phyloP scores from a whole-genome alignment of 1,284 basidiomycete species.

The Hypsizygus ulmarius region DNA sequence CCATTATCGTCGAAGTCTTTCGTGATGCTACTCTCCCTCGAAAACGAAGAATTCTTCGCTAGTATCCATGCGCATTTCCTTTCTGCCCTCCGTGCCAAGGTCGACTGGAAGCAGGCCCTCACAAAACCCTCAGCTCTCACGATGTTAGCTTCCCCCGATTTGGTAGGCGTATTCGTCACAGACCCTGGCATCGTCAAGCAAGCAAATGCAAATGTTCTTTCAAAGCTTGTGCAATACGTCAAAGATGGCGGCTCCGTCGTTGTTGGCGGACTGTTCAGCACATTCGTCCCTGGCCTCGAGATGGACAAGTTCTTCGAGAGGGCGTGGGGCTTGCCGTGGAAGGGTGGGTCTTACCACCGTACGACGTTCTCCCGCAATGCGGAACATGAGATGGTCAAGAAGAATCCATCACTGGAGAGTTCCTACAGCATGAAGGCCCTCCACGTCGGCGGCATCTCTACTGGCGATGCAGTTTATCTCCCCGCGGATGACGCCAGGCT shows the following conservation, averaged over 20 bases:
- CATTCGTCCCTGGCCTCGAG: conserved; percentile 14
- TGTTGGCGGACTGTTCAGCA: conserved; percentile 27
- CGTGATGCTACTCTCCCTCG: conserved; percentile 20
- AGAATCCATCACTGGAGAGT: conserved; percentile 10
- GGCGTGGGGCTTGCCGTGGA: conserved; percentile 29
- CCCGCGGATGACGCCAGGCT: conserved; percentile 13
- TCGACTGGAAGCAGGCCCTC: conserved; percentile 11
- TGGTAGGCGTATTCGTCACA: conserved; percentile 27
- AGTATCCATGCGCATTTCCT: conserved; percentile 14
- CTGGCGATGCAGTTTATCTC: conserved; percentile 15
- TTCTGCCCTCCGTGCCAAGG: conserved; percentile 12
- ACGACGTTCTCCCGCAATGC: conserved; percentile 15
- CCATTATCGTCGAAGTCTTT: conserved; percentile 3
- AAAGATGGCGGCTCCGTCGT: conserved; percentile 32
- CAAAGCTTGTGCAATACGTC: conserved; percentile 29
- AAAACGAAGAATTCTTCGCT: conserved; percentile 15
- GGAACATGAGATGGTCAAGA: conserved; percentile 6
- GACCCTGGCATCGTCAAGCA: conserved; percentile 18
- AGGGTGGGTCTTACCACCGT: conserved; percentile 16
- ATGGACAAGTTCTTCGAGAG: conserved; percentile 24
- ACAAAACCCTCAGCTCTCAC: conserved; percentile 14
- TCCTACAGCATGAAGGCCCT: conserved; percentile 23
- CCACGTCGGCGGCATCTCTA: conserved; percentile 14
- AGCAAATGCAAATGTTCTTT: conserved; percentile 24
- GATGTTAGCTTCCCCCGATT: conserved; percentile 22